Evolutionary conservation across 2,329 filamentous ascomycete genomes (phyloP).

Genomic region (Sclerotinia trifoliorum): DNA sequence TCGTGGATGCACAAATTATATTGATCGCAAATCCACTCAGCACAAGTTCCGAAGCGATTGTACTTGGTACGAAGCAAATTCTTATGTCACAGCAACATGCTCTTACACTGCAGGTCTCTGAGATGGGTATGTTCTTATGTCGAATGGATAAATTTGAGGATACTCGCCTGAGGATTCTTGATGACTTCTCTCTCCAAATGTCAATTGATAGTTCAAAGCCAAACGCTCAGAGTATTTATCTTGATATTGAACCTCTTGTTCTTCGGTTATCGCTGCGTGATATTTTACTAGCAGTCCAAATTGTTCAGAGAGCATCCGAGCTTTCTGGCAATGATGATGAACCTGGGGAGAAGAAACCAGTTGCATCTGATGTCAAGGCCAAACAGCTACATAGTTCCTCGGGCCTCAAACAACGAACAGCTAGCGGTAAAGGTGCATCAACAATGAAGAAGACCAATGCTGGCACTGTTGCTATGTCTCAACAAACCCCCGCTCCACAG

Average conservation of each 20-base stretch:
- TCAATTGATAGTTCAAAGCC: conserved; percentile 71
- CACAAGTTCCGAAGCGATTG: conserved; percentile 89
- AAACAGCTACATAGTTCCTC: conserved; percentile 46
- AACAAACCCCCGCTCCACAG: conserved; percentile 11
- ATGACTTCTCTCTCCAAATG: conserved; percentile 91
- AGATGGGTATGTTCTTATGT: conserved; percentile 97
- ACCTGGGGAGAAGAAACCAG: conserved; percentile 43
- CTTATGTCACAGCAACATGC: conserved; percentile 92
- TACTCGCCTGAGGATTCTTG: conserved; percentile 83
- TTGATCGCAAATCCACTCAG: conserved; percentile 92
- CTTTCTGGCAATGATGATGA: conserved; percentile 66
- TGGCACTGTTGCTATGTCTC: conserved; percentile 39
- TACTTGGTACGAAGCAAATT: conserved; percentile 90
- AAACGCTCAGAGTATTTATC: conserved; percentile 73
- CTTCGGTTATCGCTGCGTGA: conserved; percentile 88
- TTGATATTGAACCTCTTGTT: conserved; percentile 88
- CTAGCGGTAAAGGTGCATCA: conserved; percentile 56
- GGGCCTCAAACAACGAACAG: conserved; percentile 54
- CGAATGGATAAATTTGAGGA: conserved; percentile 98
- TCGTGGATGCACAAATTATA: conserved; percentile 95
- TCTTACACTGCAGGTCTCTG: conserved; percentile 86
- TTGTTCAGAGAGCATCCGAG: conserved; percentile 85
- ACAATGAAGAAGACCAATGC: conserved; percentile 48
- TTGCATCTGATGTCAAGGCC: conserved; percentile 53
- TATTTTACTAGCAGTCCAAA: conserved; percentile 90